These are phyloP conservation scores for Dioscorea zingiberensis DNA, from an alignment of 106 monocot genomes.

Conservation along the genomic window DNA sequence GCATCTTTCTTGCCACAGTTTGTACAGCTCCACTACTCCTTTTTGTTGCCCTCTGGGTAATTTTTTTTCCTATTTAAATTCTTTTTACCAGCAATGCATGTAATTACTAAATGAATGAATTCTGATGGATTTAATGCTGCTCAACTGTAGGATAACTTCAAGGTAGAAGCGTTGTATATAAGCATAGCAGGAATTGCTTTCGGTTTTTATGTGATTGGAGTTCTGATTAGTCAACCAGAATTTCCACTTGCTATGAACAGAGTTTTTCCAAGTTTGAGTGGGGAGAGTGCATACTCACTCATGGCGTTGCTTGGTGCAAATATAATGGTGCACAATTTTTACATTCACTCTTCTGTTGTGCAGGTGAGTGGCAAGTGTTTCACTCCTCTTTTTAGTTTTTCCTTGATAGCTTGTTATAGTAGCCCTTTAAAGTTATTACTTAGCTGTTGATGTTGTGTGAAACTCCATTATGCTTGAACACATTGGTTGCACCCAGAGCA, in stretches of 20 bases:
- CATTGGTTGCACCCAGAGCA: too few species aligned
- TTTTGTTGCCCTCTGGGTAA: slow-evolving; percentile 41
- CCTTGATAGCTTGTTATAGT: too few species aligned
- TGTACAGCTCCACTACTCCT: slow-evolving; percentile 35
- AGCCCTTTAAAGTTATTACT: too few species aligned
- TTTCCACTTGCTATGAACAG: slow-evolving; percentile 35
- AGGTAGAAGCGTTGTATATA: slow-evolving; percentile 29
- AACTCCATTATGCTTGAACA: too few species aligned
- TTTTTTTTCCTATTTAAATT: too few species aligned
- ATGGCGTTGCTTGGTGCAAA: slow-evolving; percentile 85
- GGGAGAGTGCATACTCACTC: slow-evolving; percentile 58
- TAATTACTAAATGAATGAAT: too few species aligned
- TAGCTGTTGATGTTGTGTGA: too few species aligned
- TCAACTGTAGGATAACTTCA: slow-evolving; percentile 33
- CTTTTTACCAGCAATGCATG: too few species aligned
- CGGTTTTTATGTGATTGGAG: slow-evolving; percentile 52
- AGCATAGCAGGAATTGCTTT: slow-evolving; percentile 36
- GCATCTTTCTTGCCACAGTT: slow-evolving; percentile 41
- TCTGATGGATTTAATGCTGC: slow-evolving; percentile 6
- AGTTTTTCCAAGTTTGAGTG: slow-evolving; percentile 52
- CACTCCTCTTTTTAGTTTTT: too few species aligned
- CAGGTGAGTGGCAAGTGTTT: slow-evolving; percentile 26
- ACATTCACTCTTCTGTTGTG: slow-evolving; percentile 63
- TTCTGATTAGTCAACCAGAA: slow-evolving; percentile 64
- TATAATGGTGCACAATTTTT: slow-evolving; percentile 73